Conservation (phyloP, 1,284 basidiomycete genomes). For the Stygiomarasmius scandens region DNA sequence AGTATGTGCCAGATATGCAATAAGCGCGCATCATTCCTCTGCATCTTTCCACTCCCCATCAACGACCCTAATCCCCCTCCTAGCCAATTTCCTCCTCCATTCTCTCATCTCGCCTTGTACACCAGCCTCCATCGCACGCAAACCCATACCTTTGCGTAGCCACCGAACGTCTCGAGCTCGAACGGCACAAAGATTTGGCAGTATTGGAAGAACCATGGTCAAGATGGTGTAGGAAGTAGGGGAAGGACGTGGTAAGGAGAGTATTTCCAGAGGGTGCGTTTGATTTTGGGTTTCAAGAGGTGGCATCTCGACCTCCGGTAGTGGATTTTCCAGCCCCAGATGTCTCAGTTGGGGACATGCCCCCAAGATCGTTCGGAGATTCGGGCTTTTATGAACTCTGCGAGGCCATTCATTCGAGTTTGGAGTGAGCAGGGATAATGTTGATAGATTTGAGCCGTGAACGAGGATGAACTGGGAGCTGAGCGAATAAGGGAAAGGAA, state of each 20-base stretch:
- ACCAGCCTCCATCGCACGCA: constrained; percentile 66
- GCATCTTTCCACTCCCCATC: constrained; percentile 69
- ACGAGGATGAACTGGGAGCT: constrained; percentile 61
- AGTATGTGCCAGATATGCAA: too few relatives aligned
- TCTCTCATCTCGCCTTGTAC: constrained; percentile 77
- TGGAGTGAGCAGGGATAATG: constrained; percentile 68
- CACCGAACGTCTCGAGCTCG: constrained; percentile 71
- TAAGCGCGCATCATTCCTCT: constrained; percentile 21
- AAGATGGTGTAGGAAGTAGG: constrained; percentile 56
- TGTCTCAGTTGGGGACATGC: constrained; percentile 62
- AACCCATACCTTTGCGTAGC: constrained; percentile 66
- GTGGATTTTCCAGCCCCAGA: constrained; percentile 69
- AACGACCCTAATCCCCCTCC: constrained; percentile 59
- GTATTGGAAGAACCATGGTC: constrained; percentile 53
- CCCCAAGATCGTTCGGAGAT: constrained; percentile 54
- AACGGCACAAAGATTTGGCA: constrained; percentile 59
- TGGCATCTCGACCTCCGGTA: constrained; percentile 47
- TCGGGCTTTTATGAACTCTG: constrained; percentile 51
- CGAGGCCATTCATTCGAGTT: constrained; percentile 68
- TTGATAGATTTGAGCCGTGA: constrained; percentile 65
- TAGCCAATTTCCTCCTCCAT: constrained; percentile 63
- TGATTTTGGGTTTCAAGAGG: constrained; percentile 19
- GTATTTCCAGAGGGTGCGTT: constrained; percentile 54
- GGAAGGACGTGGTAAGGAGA: constrained; percentile 74
- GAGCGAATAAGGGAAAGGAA: constrained; percentile 57